Evolutionary conservation across 2,329 filamentous ascomycete species (phyloP).

Genomic region (Teratosphaeria viscida): DNA sequence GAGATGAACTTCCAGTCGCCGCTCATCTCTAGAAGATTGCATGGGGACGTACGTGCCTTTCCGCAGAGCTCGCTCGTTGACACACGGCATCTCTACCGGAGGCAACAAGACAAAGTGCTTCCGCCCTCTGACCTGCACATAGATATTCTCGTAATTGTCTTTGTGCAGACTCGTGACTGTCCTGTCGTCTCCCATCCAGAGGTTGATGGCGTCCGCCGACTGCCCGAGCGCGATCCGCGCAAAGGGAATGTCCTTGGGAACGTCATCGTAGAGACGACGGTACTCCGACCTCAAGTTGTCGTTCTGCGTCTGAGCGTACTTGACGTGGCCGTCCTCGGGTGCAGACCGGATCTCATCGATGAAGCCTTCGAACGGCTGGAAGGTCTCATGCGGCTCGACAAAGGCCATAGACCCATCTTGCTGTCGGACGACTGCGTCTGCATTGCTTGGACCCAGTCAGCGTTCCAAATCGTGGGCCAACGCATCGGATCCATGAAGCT

Average conservation of each 20-base stretch:
- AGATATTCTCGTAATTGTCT: slow-evolving; percentile 79
- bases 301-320: slow-evolving; percentile 74
- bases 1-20: slow-evolving; percentile 21
- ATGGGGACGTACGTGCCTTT: slow-evolving; percentile 49
- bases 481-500: not conserved
- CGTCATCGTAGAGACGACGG: slow-evolving; percentile 48
- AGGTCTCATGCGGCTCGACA: slow-evolving; percentile 61
- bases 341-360: slow-evolving; percentile 46
- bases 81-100: slow-evolving; percentile 57
- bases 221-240: slow-evolving; percentile 59
- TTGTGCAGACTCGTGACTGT: slow-evolving; percentile 66
- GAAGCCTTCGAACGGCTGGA: slow-evolving; percentile 52
- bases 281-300: slow-evolving; percentile 73
- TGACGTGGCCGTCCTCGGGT: slow-evolving; percentile 30
- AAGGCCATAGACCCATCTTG: slow-evolving; percentile 44
- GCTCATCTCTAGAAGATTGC: slow-evolving; percentile 1
- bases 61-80: slow-evolving; percentile 51
- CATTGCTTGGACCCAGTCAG: slow-evolving; percentile 37
- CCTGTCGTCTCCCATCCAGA: slow-evolving; percentile 68
- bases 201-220: slow-evolving; percentile 63
- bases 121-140: slow-evolving; percentile 60
- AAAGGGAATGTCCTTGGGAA: slow-evolving; percentile 57
- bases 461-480: not conserved
- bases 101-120: slow-evolving; percentile 70
- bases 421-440: slow-evolving; percentile 53